Evolutionary conservation across 768 basidiomycete species (phyloP).

Genomic region (Mycena galericulata): DNA sequence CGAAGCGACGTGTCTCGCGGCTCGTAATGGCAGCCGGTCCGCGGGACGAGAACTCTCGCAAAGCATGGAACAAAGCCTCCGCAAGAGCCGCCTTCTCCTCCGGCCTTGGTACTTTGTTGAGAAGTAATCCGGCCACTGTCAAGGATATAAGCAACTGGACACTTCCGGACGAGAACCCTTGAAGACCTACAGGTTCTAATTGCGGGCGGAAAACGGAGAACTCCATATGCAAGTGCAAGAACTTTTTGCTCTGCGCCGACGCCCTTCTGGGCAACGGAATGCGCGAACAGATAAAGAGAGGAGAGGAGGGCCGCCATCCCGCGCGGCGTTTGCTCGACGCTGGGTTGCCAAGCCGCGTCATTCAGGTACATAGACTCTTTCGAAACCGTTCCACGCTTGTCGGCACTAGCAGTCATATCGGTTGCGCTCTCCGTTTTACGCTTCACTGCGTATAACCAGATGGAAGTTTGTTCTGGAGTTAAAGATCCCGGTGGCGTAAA

Average conservation of each 20-base stretch:
- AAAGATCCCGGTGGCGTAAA: constrained; percentile 18
- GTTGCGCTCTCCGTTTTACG: constrained; percentile 19
- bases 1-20: constrained; percentile 20
- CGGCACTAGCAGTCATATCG: background rate
- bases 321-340: constrained; percentile 39
- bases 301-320: constrained; percentile 47
- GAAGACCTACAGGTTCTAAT: too few relatives aligned
- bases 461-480: background rate
- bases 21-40: constrained; percentile 31
- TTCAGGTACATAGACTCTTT: constrained; percentile 37
- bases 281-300: constrained; percentile 41
- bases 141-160: too few relatives aligned
- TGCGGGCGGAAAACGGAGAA: constrained; percentile 30
- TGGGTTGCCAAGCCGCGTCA: constrained; percentile 39
- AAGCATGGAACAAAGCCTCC: constrained; percentile 37
- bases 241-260: constrained; percentile 32
- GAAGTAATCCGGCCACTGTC: constrained; percentile 39
- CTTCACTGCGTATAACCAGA: constrained; percentile 39
- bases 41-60: constrained; percentile 34
- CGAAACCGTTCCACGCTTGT: constrained; percentile 26
- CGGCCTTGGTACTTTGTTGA: constrained; percentile 36
- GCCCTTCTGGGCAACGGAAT: constrained; percentile 35
- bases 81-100: constrained; percentile 41
- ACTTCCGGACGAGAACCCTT: too few relatives aligned
- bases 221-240: constrained; percentile 34